A percentile compares a stretch with the other conserved stretches of the same genome.
These are phyloP conservation scores for Chaetothyriales sp. DNA, from an alignment of 2,329 filamentous ascomycete species.

Conservation along the genomic window DNA sequence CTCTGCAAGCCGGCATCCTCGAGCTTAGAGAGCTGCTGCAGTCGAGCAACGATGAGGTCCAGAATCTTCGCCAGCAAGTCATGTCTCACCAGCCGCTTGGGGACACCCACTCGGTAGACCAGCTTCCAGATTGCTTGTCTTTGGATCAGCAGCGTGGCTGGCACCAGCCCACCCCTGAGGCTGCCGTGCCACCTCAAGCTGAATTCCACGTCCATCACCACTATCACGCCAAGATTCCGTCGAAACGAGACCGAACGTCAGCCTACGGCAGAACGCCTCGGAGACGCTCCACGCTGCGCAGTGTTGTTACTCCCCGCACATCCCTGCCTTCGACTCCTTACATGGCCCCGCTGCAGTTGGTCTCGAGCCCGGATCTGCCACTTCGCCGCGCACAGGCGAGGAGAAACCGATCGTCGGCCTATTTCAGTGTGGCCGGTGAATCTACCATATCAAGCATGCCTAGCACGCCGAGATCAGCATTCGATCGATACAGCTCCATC, in stretches of 20 bases:
- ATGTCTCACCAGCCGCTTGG: slow-evolving; percentile 57
- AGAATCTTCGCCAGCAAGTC: slow-evolving; percentile 68
- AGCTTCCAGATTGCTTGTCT: slow-evolving; percentile 17
- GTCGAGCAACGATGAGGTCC: slow-evolving; percentile 87
- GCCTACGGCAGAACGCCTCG: slow-evolving; percentile 27
- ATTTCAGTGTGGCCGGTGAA: slow-evolving; percentile 46
- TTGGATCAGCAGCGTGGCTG: slow-evolving; percentile 57
- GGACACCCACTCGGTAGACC: slow-evolving; percentile 6
- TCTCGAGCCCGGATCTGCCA: slow-evolving; percentile 23
- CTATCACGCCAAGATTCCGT: slow-evolving; percentile 49
- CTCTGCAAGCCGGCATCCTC: slow-evolving; percentile 76
- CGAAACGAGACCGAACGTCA: slow-evolving; percentile 43
- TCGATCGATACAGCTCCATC: slow-evolving; percentile 54
- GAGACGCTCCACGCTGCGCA: slow-evolving; percentile 13
- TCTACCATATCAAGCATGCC: slow-evolving; percentile 57
- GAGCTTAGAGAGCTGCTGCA: slow-evolving; percentile 82
- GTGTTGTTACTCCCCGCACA: slow-evolving; percentile 8
- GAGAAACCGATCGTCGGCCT: slow-evolving; percentile 50
- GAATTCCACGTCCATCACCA: slow-evolving; percentile 91
- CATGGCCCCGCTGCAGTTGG: slow-evolving; percentile 17
- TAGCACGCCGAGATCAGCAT: slow-evolving; percentile 60
- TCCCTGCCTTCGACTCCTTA: slow-evolving; percentile 22
- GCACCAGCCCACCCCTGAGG: slow-evolving; percentile 23
- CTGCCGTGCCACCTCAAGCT: slow-evolving; percentile 39
- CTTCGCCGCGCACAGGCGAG: slow-evolving; percentile 35